These are phyloP conservation scores for Diaporthe helianthi DNA, from an alignment of 2,329 filamentous ascomycete species.

Conservation along the genomic window DNA sequence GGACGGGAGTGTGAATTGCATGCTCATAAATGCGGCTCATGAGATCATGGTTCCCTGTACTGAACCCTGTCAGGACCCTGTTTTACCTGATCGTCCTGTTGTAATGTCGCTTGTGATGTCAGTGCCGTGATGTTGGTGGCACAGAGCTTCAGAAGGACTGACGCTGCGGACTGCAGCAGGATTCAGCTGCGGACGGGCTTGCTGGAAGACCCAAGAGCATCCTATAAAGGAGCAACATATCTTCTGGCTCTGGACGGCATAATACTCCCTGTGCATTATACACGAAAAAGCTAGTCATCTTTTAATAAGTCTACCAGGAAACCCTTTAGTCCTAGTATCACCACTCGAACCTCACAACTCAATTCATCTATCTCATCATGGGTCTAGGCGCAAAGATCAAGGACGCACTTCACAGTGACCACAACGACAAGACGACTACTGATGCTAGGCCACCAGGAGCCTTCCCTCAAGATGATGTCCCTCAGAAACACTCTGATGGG, in stretches of 20 bases:
- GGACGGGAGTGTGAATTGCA: slow-evolving; percentile 16
- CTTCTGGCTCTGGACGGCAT: not conserved
- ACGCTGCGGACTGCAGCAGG: slow-evolving; percentile 8
- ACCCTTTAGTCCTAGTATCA: not conserved
- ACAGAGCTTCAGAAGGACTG: slow-evolving; percentile 1
- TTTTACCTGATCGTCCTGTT: slow-evolving; percentile 18
- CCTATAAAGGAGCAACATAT: not conserved
- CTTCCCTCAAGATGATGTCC: slow-evolving; percentile 35
- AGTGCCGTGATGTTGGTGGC: slow-evolving; percentile 7
- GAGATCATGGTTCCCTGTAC: slow-evolving; percentile 18
- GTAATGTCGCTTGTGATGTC: slow-evolving; percentile 8
- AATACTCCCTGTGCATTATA: not conserved
- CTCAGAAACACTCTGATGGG: slow-evolving; percentile 34
- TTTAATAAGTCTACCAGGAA: not conserved
- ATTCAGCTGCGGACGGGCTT: not conserved
- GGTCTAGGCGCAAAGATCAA: slow-evolving; percentile 40
- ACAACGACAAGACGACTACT: slow-evolving; percentile 27
- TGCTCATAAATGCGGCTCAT: not conserved
- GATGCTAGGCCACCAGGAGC: slow-evolving; percentile 33
- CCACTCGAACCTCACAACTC: not conserved
- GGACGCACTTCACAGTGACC: slow-evolving; percentile 38
- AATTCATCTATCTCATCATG: slow-evolving; percentile 34
- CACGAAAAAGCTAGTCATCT: too few relatives aligned
- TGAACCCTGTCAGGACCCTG: slow-evolving; percentile 10
- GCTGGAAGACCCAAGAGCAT: not conserved